Evolutionary conservation across 495 filamentous ascomycete genomes (phyloP), one percentile per base, ranked within the genome.

Genomic region (Neurospora tetrasperma): DNA sequence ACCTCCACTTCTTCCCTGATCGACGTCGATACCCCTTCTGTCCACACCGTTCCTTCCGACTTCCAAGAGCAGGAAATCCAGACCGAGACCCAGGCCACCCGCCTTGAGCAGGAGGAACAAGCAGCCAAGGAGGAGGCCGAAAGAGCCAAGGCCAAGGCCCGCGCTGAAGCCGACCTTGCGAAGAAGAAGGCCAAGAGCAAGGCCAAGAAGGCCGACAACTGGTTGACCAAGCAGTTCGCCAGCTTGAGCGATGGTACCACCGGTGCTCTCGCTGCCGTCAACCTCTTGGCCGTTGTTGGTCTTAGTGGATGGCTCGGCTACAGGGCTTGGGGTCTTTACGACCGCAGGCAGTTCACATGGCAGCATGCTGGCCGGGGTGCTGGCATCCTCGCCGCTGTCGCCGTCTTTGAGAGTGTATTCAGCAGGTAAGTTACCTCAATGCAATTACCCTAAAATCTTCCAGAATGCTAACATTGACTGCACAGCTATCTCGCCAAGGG

Each of bases 1-100:
- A 85, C 85, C 71, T 87, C 86, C 75, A 80, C 83, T 16, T 81
- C 86, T 12, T 92, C 89, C 42, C 86, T 95, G 62, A 84, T 94
- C 78, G 92, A 95, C 80, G 91, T 94, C 74, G 92, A 94, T 83
- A 84, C 86, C 2, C 90, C 90, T 14, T 90, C 92, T 70, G 86
- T 94, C 70, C 86, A 84, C 75, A 87, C 89, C 20, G 92, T 93
- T 0, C 90, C 90, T 20, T 85, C 92, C 5, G 85, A 90, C 76
- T 93, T 88, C 80, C 79, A 85, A 70, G 80, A 89, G 71, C 87
- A 90, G 72, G 86, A 88, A 14, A 79, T 93, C 71, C 82, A 93
- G 81, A 94, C 91, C 16, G 88, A 89, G 74, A 93, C 90, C 11
- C 92, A 94, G 80, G 90, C 90, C 20, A 84, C 88, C 66, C 87